Conservation (phyloP, 345 rosid species). For the Chamaenerion angustifolium region DNA sequence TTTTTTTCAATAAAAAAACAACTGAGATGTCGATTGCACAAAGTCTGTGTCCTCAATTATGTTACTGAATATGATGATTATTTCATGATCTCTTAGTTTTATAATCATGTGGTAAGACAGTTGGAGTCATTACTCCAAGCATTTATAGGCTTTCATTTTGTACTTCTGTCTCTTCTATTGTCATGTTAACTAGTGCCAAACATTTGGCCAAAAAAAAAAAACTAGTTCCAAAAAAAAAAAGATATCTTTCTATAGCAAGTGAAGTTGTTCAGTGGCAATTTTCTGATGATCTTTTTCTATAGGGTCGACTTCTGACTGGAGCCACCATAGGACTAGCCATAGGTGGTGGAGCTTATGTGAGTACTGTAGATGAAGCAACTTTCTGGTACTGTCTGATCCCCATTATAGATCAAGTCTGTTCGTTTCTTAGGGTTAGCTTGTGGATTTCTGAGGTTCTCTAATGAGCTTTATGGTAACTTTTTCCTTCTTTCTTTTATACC, state of each 20-base stretch:
- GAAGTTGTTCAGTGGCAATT: not conserved
- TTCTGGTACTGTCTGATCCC: slow-evolving; percentile 54
- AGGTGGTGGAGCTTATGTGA: slow-evolving; percentile 89
- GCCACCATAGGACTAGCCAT: slow-evolving; percentile 69
- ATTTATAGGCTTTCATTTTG: no score
- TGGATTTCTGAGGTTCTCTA: slow-evolving; percentile 2
- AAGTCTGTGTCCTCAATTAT: no score
- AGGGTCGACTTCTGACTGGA: slow-evolving; percentile 86
- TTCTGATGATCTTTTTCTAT: slow-evolving; percentile 6
- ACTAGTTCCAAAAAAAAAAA: not conserved
- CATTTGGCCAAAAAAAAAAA: no score
- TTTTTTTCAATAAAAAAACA: no score
- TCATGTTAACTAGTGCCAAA: no score
- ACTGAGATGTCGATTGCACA: no score
- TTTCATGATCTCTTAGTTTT: no score
- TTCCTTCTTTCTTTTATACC: slow-evolving; percentile 9
- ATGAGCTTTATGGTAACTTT: slow-evolving; percentile 2
- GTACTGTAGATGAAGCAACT: slow-evolving; percentile 96
- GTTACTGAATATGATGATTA: no score
- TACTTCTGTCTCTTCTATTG: no score
- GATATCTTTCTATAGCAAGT: not conserved
- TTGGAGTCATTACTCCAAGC: no score
- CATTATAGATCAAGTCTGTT: slow-evolving; percentile 1
- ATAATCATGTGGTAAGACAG: no score
- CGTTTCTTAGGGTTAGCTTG: not conserved